A percentile compares a stretch with the other conserved stretches of the same genome.
Evolutionary conservation across 192 early-diverging fungal genomes (phyloP).

Genomic region (Gryganskiella cystojenkinii): DNA sequence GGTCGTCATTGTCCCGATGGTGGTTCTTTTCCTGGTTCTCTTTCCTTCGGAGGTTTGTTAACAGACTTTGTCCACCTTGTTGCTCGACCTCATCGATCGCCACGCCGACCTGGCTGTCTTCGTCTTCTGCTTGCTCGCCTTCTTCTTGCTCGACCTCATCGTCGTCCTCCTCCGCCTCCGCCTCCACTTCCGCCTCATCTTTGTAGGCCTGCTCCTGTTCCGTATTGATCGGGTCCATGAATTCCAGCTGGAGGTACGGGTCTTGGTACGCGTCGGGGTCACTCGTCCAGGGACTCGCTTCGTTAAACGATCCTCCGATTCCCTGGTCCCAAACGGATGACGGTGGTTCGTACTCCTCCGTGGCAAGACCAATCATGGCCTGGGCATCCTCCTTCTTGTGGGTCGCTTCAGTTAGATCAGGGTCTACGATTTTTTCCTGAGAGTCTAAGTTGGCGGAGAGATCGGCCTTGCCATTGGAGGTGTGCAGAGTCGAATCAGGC

Average conservation of each 20-base stretch:
- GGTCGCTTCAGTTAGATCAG: too few species aligned
- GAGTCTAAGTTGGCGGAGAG: too few species aligned
- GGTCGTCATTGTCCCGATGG: constrained; percentile 50
- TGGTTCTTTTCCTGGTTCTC: constrained; percentile 55
- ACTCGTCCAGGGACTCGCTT: neutral
- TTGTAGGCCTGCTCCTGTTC: constrained; percentile 1
- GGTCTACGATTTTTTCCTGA: too few species aligned
- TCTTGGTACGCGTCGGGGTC: constrained; percentile 14
- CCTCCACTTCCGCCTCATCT: constrained; percentile 6
- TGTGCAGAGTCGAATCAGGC: neutral
- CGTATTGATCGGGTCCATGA: neutral
- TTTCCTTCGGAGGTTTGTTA: neutral
- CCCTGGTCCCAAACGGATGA: neutral
- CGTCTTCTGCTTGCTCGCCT: neutral
- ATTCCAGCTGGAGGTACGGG: constrained; percentile 4
- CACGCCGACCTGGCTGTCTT: too few species aligned
- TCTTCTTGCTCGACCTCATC: neutral
- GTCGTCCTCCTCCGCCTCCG: neutral
- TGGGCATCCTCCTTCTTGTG: neutral
- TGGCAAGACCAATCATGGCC: too few species aligned
- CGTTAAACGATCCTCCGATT: neutral
- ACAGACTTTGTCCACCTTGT: neutral
- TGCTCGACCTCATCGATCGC: neutral
- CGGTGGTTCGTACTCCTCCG: neutral
- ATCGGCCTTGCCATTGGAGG: too few species aligned